Evolutionary conservation across 345 rosid genomes (phyloP), one percentile per base, ranked within the genome.

Genomic region (Toxicodendron radicans): DNA sequence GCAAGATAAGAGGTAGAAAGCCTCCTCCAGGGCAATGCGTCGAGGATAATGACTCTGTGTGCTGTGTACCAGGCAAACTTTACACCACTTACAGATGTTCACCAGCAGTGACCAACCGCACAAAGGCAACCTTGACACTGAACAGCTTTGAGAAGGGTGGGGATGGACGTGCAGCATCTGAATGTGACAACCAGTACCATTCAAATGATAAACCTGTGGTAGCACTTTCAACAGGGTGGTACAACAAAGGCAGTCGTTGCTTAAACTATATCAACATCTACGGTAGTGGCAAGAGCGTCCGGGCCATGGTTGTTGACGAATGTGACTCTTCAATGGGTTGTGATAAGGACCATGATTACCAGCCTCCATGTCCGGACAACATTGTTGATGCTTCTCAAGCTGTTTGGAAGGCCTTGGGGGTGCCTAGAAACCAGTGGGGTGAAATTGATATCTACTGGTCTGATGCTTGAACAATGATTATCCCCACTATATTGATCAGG

Each of bases 381-480:
- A 70, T 79, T 43, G 78, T 80, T n/a, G 79, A 75, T 73, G 82
- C 77, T 20, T 79, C 84, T 0, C 63, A 69, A 32, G 82, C 79
- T 7, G 88, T 82, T 58, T 82, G 84, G 82, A 72, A 79, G 43
- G 80, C 80, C 27, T 64, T 82, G 73, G 82, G 80, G 0, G 82
- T 79, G 64, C 70, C 80, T 9, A 5, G 20, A 7, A 43, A 10
- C 0, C 27, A 79, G 12, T 49, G 73, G 76, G 80, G 87, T 70
- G 73, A 32, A 53, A 27, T 82, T 48, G 73, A 85, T n/a, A 58
- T 75, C 9, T 46, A 75, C 12, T 80, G 83, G 82, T 56, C 79
- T 41, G 71, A 85, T 78, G 87, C 81, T 48, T 79, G 54, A 51
- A 4, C 5, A 13, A 48, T 12, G 52, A 48, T 13, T 5, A 51